Evolutionary conservation across 192 early-diverging fungal genomes (phyloP), one percentile per base, ranked within the genome.

Genomic region (Coemansia sp.): DNA sequence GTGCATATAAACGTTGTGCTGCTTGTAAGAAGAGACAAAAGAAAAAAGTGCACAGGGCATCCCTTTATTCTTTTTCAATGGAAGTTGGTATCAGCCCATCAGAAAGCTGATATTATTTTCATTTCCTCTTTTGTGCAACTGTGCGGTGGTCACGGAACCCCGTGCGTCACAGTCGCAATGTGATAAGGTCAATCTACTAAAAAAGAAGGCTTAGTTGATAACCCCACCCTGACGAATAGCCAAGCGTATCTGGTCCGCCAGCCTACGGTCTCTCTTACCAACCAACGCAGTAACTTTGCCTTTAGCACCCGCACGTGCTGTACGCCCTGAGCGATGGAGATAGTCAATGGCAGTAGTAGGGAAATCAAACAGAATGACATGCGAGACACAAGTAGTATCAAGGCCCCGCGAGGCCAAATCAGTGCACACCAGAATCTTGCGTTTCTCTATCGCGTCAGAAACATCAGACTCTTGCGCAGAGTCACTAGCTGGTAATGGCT

Each of bases 311-410:
- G 87, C 90, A 5, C 96, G 84, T 5, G 92, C 96, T 0, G 96
- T 96, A 16, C 96, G 78, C 0, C 96, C 96, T 2, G 92, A 84
- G 19, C 96, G 88, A 70, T 98, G 96, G 56, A 98, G 60, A 70
- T 95, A 98, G 75, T 98, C 93, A 22, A 95, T 89, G 0, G 90
- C 88, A 0, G 90, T 93, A 5, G 88, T 87, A 0, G 95, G 95
- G 69, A 98, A 95, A 50, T 98, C 94, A 63, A 90, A 95, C 49
- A 94, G 63, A 5, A 98, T 78, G 10, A 98, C 93, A 74, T 95
- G 95, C 25, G 89, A 83, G 5, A 94, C 93, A 54, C 87, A 86
- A 24, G 87, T 88, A 19, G 93, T 94, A 59, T 98, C 95, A 27
- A 98, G 74, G 0, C 95, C 95, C 28, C 95, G 84, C 5, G 92